phyloP scores from a whole-genome alignment of 495 filamentous ascomycete species.

The Penicillium pancosmium region DNA sequence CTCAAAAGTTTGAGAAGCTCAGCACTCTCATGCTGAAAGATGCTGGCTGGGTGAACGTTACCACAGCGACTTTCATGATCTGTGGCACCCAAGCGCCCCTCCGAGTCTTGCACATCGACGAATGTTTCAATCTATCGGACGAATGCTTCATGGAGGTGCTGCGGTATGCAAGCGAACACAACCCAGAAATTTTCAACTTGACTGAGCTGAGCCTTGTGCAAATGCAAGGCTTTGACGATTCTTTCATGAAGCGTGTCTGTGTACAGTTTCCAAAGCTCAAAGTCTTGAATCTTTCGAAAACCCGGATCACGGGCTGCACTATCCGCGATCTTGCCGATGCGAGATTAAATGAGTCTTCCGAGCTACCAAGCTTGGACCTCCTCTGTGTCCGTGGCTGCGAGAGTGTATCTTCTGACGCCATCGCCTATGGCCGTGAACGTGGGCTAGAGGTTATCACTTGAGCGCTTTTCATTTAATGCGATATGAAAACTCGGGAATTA shows the following conservation, averaged over 20 bases:
- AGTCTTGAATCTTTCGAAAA: constrained; percentile 38
- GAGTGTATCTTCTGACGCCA: constrained; percentile 39
- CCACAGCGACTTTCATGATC: not conserved
- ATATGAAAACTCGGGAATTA: not conserved
- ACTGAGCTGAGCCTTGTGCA: constrained; percentile 34
- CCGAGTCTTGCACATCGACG: constrained; percentile 31
- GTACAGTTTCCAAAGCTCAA: constrained; percentile 28
- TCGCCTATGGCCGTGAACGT: constrained; percentile 37
- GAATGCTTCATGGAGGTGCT: constrained; percentile 10
- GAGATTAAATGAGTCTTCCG: constrained; percentile 3
- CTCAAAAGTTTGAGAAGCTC: constrained; percentile 30
- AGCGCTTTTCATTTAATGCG: not conserved
- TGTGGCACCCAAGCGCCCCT: constrained; percentile 27
- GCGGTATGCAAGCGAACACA: not conserved
- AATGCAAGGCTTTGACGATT: constrained; percentile 28
- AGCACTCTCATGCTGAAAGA: constrained; percentile 37
- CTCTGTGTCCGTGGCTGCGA: constrained; percentile 37
- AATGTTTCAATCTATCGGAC: constrained; percentile 27
- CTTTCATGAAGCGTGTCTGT: constrained; percentile 14
- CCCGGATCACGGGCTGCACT: constrained; percentile 38
- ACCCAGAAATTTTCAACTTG: constrained; percentile 20
- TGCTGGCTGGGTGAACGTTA: constrained; percentile 30
- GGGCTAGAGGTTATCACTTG: constrained; percentile 36
- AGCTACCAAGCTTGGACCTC: constrained; percentile 23
- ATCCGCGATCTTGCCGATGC: constrained; percentile 38